Evolutionary conservation across 768 basidiomycete species (phyloP).

Genomic region (Collybiopsis confluens): DNA sequence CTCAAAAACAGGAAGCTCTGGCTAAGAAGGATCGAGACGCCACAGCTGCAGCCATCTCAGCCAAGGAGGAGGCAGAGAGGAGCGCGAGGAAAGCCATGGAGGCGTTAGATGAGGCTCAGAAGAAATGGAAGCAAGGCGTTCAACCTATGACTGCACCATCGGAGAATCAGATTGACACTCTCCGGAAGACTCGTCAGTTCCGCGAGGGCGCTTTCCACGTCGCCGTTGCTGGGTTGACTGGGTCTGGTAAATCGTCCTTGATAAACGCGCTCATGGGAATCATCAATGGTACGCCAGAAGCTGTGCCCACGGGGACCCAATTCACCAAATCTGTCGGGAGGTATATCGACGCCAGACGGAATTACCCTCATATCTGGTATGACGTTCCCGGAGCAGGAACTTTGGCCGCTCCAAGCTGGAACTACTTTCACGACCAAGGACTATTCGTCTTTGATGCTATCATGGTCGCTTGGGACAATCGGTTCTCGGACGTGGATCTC

Average conservation of each 20-base stretch:
- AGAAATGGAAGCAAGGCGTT: constrained; percentile 1
- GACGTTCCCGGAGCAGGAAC: constrained; percentile 6
- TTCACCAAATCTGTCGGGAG: constrained; percentile 1
- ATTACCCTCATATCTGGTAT: constrained; percentile 7
- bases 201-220: constrained; percentile 21
- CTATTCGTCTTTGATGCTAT: constrained; percentile 15
- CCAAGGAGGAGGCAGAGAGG: constrained; percentile 4
- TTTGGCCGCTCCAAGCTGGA: not conserved
- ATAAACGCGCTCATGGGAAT: constrained; percentile 9
- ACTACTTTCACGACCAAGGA: constrained; percentile 2
- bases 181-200: constrained; percentile 1
- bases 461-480: constrained; percentile 14
- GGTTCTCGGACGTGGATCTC: constrained; percentile 13
- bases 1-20: not conserved
- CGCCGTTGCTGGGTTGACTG: constrained; percentile 24
- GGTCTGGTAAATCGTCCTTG: constrained; percentile 26
- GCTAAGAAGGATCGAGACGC: constrained; percentile 5
- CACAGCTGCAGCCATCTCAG: not conserved
- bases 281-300: not conserved
- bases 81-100: constrained; percentile 1
- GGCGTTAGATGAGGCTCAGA: not conserved
- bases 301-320: not conserved
- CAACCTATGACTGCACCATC: not conserved
- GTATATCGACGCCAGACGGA: constrained; percentile 3
- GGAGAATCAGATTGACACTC: not conserved